Evolutionary conservation across 2,329 filamentous ascomycete genomes (phyloP), one percentile per base, ranked within the genome.

Genomic region (Stachybotrys elegans): DNA sequence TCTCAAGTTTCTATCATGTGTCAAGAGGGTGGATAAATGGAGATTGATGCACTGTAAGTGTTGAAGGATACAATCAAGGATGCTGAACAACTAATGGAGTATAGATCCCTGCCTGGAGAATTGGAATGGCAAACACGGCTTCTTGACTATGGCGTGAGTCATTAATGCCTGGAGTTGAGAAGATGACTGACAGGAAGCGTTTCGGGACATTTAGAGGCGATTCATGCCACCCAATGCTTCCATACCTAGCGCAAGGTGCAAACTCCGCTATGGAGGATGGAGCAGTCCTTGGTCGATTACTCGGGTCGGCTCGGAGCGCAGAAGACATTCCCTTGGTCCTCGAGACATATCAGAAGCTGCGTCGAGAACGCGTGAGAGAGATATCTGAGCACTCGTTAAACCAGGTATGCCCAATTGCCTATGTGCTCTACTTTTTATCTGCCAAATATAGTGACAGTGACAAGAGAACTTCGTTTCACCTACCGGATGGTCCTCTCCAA

Each of bases 261-360:
- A 85, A 85, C 55, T 81, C 75, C 0, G 76, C 78, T 1, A 68
- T 88, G 1, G 83, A 88, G 55, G 84, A 88, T 43, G 83, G 82
- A 0, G 81, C 82, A 0, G 80, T 84, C 0, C 62, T 87, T 0
- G 83, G 83, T 1, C 66, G 71, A 1, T 54, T 86, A 2, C 62
- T 87, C 0, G 72, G 73, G 0, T 66, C 72, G 3, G 64, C 83
- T 9, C 61, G 66, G 25, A 60, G 58, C 1, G 71, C 67, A 38
- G 64, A 71, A 0, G 67, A 76, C 22, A 46, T 81, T 2, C 68
- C 69, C 0, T 62, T 67, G n/a, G 70, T 65, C 0, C 55, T 73
- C 16, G 54, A 53, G 21, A 52, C 71, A 45, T 78, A 78, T 52
- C 65, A 77, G 44, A 49, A 61, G 63, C 3, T 64, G 75, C 71